Evolutionary conservation across 2,329 filamentous ascomycete species (phyloP).

Genomic region (Akanthomyces muscarius): DNA sequence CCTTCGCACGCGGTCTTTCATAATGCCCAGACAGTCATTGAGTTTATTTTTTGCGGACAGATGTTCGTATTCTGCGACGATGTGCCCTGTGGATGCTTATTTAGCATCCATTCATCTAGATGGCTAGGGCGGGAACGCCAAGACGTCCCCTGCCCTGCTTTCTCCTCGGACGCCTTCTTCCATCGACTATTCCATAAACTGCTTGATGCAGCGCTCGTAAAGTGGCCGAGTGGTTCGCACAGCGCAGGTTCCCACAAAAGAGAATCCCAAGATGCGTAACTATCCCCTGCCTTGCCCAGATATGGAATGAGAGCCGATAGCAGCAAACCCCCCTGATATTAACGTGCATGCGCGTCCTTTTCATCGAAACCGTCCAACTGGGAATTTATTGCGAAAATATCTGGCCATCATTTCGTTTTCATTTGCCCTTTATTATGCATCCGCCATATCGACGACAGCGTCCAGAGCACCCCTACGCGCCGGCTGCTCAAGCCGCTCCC

Average conservation of each 20-base stretch:
- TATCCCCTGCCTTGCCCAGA: background rate
- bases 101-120: background rate
- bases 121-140: background rate
- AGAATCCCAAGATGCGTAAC: background rate
- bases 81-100: too few species aligned
- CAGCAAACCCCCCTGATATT: background rate
- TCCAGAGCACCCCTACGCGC: background rate
- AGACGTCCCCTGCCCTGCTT: background rate
- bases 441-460: conserved; percentile 1
- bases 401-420: background rate
- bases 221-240: background rate
- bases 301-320: background rate
- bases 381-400: too few species aligned
- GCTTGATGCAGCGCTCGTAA: background rate
- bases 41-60: background rate
- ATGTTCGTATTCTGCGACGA: background rate
- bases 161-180: background rate
- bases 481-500: conserved; percentile 10
- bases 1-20: background rate
- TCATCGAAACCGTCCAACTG: background rate
- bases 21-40: background rate
- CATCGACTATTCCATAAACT: background rate
- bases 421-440: background rate
- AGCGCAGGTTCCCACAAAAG: background rate
- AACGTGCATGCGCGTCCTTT: background rate